Conservation (phyloP, 352 stramenopile genomes). For the Phytophthora boehmeriae region DNA sequence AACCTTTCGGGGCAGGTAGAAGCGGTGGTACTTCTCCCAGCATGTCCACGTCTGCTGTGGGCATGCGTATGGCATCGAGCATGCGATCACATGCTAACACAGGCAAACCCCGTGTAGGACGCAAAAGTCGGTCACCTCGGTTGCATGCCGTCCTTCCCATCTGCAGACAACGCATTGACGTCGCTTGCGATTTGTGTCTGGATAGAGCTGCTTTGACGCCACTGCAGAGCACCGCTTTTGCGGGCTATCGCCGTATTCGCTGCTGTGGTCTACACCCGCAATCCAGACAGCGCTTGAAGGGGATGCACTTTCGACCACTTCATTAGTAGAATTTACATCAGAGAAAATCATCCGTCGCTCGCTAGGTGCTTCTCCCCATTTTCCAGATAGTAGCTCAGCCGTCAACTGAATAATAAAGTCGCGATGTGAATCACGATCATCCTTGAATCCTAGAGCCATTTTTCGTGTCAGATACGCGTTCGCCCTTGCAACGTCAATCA, state of each 20-base stretch:
- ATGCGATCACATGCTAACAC: background rate
- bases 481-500: slow-evolving; percentile 36
- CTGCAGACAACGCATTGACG: slow-evolving; percentile 8
- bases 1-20: slow-evolving; percentile 12
- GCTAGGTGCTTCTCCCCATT: slow-evolving; percentile 6
- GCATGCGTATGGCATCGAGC: slow-evolving; percentile 8
- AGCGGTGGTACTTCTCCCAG: slow-evolving; percentile 18
- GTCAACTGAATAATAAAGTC: slow-evolving; percentile 5
- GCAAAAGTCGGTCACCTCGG: no score
- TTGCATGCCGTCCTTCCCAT: slow-evolving; percentile 10
- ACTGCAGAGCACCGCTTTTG: slow-evolving; percentile 6
- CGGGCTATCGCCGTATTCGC: slow-evolving; percentile 1
- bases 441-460: background rate
- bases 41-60: slow-evolving; percentile 16
- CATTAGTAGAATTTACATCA: background rate
- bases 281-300: no score
- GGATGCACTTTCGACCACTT: slow-evolving; percentile 6
- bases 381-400: background rate
- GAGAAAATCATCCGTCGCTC: slow-evolving; percentile 6
- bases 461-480: no score
- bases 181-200: slow-evolving; percentile 11
- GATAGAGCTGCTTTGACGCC: slow-evolving; percentile 7
- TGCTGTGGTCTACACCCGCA: background rate
- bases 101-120: slow-evolving; percentile 2
- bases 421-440: slow-evolving; percentile 1